Conservation (phyloP, 305 asterid genomes). For the Fraxinus nigra region DNA sequence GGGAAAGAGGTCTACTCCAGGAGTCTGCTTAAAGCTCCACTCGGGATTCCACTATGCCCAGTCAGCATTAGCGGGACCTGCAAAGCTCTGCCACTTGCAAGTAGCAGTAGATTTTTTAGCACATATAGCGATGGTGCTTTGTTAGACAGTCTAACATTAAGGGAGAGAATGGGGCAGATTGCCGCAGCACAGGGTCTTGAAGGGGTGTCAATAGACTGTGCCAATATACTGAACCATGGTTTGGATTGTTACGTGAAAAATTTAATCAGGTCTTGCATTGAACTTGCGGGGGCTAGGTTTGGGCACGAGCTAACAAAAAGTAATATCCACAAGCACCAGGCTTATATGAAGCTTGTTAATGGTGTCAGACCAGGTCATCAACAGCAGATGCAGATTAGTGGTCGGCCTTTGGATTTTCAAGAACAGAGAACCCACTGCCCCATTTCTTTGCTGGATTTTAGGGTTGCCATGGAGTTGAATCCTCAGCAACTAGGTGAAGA, state of each 20-base stretch:
- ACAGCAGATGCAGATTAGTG: conserved; percentile 41
- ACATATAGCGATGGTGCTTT: conserved; percentile 35
- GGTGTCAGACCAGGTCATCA: conserved; percentile 62
- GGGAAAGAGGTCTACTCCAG: conserved; percentile 45
- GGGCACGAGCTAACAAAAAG: conserved; percentile 39
- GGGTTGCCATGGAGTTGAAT: conserved; percentile 84
- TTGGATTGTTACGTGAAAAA: conserved; percentile 58
- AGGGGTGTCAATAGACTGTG: conserved; percentile 57
- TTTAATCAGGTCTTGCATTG: conserved; percentile 50
- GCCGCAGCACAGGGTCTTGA: conserved; percentile 55
- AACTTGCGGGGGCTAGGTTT: conserved; percentile 43
- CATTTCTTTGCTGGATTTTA: conserved; percentile 69
- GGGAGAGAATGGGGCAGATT: conserved; percentile 61
- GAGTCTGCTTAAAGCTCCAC: conserved; percentile 76
- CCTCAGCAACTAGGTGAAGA: conserved; percentile 86
- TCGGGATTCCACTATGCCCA: conserved; percentile 69
- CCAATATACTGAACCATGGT: conserved; percentile 55
- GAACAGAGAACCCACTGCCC: conserved; percentile 37
- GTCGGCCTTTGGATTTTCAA: conserved; percentile 38
- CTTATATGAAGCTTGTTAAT: conserved; percentile 48
- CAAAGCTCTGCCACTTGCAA: conserved; percentile 42
- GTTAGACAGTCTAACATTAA: conserved; percentile 49
- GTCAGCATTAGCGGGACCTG: conserved; percentile 69
- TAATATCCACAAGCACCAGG: conserved; percentile 38
- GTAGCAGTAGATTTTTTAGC: conserved; percentile 43